Base-by-base conservation (phyloP, 1,139 yeast species). In the Zhuliangozyma blackwelliae region DNA sequence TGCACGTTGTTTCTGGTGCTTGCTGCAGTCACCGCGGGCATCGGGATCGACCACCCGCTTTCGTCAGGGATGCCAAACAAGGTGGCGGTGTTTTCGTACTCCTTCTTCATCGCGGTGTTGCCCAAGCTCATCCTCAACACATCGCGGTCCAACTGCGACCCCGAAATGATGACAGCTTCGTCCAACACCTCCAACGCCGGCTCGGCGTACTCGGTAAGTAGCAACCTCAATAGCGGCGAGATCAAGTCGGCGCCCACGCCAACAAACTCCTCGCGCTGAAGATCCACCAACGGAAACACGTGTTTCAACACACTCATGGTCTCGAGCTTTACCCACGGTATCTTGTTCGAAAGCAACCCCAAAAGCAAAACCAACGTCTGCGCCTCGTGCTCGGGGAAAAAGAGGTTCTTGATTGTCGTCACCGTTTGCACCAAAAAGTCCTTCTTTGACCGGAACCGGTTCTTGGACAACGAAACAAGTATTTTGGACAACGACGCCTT, bases 31-130 rank as follows among this genome's bases (percentile, higher is more conserved):
- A 86, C 79, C 0, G 90, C 86, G 0, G 97, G 96, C 92, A 86
- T 84, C 2, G 97, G 95, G 34, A 94, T 81, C 0, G 97, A 82
- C 99, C 99, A 94, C 1, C 99, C 99, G 54, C 82, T 81, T n/a
- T 87, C 96, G 42, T 89, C 96, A 0, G 98, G 98, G 19, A 90
- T 82, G 11, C 98, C 98, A 66, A 89, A 94, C 38, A 92, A 65
- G 0, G 97, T 88, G 0, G 95, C 92, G 1, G 95, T 82, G 48
- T 78, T 80, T 48, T 86, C 96, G 51, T 83, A 85, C 48, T 87
- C 95, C 45, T 84, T 86, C 49, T 83, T 77, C 51, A 84, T 69
- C 3, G 87, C 77, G 12, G 82, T 68, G 48, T 86, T 88, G 10
- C 97, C 97, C 52, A 92, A 73, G 51, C 95, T 84, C 82, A 92